These are phyloP conservation scores for Ogataea nakhonphanomensis DNA, from an alignment of 805 yeast genomes.

Conservation along the genomic window DNA sequence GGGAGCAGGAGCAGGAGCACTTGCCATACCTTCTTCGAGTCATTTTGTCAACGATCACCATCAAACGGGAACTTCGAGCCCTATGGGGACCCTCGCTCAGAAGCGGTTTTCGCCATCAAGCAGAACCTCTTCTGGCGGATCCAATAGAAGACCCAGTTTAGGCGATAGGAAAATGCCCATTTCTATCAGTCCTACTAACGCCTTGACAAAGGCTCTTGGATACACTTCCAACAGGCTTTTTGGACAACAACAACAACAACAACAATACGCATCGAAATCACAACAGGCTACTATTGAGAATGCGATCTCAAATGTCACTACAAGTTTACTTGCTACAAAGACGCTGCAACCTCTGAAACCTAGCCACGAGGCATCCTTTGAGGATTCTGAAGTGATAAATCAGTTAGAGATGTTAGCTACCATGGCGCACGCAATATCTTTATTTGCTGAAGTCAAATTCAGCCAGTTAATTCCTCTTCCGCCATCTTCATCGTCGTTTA, in stretches of 20 bases:
- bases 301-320: slow-evolving; percentile 17
- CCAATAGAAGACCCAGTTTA: slow-evolving; percentile 55
- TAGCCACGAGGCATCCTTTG: slow-evolving; percentile 22
- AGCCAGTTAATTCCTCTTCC: slow-evolving; percentile 79
- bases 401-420: slow-evolving; percentile 76
- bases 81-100: slow-evolving; percentile 25
- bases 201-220: slow-evolving; percentile 81
- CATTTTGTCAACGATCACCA: neutral
- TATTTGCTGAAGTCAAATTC: slow-evolving; percentile 89
- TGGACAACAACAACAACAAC: slow-evolving; percentile 41
- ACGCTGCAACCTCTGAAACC: slow-evolving; percentile 26
- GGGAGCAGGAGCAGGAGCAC: slow-evolving; percentile 46
- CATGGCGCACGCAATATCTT: slow-evolving; percentile 82
- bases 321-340: slow-evolving; percentile 16
- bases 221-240: slow-evolving; percentile 85
- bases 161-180: slow-evolving; percentile 64
- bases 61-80: neutral
- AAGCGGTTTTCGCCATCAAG: slow-evolving; percentile 38
- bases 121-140: slow-evolving; percentile 45
- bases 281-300: slow-evolving; percentile 13
- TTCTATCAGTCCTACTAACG: slow-evolving; percentile 78
- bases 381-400: slow-evolving; percentile 38
- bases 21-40: slow-evolving; percentile 29
- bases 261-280: neutral
- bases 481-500: slow-evolving; percentile 38